phyloP scores from a whole-genome alignment of 768 basidiomycete genomes.

The Lactarius deliciosus region DNA sequence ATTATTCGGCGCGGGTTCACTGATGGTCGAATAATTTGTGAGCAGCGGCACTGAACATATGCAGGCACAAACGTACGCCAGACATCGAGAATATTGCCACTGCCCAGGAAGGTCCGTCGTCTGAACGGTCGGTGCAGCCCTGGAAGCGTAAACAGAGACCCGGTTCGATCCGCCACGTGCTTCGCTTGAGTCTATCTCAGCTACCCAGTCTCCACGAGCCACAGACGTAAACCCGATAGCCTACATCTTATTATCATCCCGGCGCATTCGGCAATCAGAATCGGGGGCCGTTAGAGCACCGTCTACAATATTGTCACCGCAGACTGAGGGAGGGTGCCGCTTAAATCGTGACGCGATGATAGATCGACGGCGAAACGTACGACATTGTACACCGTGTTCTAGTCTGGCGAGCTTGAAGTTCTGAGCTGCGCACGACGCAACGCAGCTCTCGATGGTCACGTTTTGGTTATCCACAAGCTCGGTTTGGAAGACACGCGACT shows the following conservation, averaged over 20 bases:
- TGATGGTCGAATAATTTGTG: conserved; percentile 31
- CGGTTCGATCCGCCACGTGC: conserved; percentile 72
- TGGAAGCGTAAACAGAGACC: conserved; percentile 66
- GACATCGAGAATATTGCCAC: conserved; percentile 67
- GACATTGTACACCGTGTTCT: conserved; percentile 57
- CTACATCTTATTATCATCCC: conserved; percentile 65
- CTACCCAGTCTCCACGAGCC: neutral
- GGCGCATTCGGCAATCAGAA: conserved; percentile 67
- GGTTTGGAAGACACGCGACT: conserved; percentile 56
- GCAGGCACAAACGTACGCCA: conserved; percentile 45
- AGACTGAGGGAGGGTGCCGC: conserved; percentile 46
- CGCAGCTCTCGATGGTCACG: conserved; percentile 63
- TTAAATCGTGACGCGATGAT: neutral
- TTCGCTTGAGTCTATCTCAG: conserved; percentile 41
- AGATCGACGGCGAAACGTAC: conserved; percentile 38
- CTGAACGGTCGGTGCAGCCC: conserved; percentile 55
- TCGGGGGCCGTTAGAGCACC: conserved; percentile 54
- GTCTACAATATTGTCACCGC: conserved; percentile 62
- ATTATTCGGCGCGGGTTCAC: conserved; percentile 48
- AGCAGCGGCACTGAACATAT: too few species aligned
- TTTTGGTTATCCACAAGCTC: conserved; percentile 40
- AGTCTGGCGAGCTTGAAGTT: conserved; percentile 67
- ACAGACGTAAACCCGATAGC: conserved; percentile 29
- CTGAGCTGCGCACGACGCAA: conserved; percentile 52
- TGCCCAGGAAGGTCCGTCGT: conserved; percentile 60